phyloP scores from a whole-genome alignment of 805 yeast species.

The Yamadazyma olivae region DNA sequence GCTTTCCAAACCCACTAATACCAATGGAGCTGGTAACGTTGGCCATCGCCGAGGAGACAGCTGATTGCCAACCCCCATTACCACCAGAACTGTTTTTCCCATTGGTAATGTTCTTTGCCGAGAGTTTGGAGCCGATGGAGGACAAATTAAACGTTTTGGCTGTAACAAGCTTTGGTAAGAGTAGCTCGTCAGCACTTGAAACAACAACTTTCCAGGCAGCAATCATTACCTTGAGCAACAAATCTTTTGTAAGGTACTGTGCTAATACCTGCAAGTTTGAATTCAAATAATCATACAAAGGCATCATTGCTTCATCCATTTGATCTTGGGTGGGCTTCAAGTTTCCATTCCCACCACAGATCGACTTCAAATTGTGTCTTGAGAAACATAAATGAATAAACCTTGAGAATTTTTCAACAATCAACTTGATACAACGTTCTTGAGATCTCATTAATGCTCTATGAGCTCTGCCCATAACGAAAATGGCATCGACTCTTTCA shows the following conservation, averaged over 20 bases:
- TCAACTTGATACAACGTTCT: conserved; percentile 62
- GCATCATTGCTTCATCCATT: conserved; percentile 64
- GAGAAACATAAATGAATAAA: conserved; percentile 61
- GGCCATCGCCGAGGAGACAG: conserved; percentile 48
- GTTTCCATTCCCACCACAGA: conserved; percentile 52
- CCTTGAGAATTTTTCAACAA: conserved; percentile 71
- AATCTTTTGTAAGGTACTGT: conserved; percentile 49
- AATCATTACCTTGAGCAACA: conserved; percentile 63
- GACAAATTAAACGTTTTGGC: conserved; percentile 31
- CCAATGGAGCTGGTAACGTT: conserved; percentile 43
- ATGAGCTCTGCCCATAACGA: conserved; percentile 74
- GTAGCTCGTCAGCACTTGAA: conserved; percentile 61
- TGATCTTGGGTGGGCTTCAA: conserved; percentile 42
- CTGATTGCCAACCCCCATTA: conserved; percentile 38
- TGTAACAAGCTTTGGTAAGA: conserved; percentile 68
- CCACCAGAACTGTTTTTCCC: background rate
- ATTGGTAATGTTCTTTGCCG: conserved; percentile 5
- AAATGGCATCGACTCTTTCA: conserved; percentile 77
- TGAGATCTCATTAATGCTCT: conserved; percentile 61
- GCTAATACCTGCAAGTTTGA: conserved; percentile 66
- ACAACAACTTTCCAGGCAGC: conserved; percentile 80
- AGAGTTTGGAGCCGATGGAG: conserved; percentile 17
- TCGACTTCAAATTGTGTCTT: conserved; percentile 49
- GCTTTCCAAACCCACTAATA: conserved; percentile 50
- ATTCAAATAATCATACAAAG: conserved; percentile 72